These are phyloP conservation scores for Emericellopsis cladophorae DNA, from an alignment of 2,329 filamentous ascomycete species.

Conservation along the genomic window DNA sequence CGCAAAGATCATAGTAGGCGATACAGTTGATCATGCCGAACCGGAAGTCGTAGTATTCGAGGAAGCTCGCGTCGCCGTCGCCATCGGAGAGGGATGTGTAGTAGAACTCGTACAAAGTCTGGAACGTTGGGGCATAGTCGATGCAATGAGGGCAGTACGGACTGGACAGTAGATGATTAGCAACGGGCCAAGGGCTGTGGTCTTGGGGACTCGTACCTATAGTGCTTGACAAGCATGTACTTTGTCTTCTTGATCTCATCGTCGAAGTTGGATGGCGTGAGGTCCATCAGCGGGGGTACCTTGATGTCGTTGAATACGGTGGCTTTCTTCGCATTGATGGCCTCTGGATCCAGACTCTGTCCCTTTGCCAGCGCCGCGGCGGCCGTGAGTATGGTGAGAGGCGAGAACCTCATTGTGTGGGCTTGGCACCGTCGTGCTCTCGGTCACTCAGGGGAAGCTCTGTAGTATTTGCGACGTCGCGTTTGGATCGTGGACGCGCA, in stretches of 20 bases:
- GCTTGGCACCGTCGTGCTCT: too few species aligned
- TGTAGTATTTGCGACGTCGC: too few species aligned
- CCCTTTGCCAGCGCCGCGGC: slow-evolving; percentile 18
- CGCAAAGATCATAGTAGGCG: slow-evolving; percentile 69
- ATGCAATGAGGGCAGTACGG: slow-evolving; percentile 62
- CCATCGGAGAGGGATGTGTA: slow-evolving; percentile 64
- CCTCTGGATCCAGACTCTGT: slow-evolving; percentile 17
- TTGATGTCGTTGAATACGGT: slow-evolving; percentile 55
- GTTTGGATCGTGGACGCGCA: too few species aligned
- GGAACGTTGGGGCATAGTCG: slow-evolving; percentile 70
- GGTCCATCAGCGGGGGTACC: slow-evolving; percentile 51
- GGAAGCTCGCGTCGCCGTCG: slow-evolving; percentile 49
- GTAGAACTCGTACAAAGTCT: slow-evolving; percentile 93
- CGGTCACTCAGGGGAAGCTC: too few species aligned
- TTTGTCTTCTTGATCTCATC: slow-evolving; percentile 39
- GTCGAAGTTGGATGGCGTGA: slow-evolving; percentile 45
- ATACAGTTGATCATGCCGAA: slow-evolving; percentile 82
- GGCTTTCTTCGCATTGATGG: slow-evolving; percentile 22
- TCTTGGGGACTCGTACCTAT: slow-evolving; percentile 37
- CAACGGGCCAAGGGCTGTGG: background rate
- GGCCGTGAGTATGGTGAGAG: slow-evolving; percentile 32
- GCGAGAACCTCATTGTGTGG: slow-evolving; percentile 16
- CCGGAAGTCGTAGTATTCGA: slow-evolving; percentile 75
- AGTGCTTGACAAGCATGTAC: slow-evolving; percentile 49
- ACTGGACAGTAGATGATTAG: slow-evolving; percentile 21